Evolutionary conservation across 208 protist genomes (phyloP).

Genomic region (Herpetomonas muscarum): DNA sequence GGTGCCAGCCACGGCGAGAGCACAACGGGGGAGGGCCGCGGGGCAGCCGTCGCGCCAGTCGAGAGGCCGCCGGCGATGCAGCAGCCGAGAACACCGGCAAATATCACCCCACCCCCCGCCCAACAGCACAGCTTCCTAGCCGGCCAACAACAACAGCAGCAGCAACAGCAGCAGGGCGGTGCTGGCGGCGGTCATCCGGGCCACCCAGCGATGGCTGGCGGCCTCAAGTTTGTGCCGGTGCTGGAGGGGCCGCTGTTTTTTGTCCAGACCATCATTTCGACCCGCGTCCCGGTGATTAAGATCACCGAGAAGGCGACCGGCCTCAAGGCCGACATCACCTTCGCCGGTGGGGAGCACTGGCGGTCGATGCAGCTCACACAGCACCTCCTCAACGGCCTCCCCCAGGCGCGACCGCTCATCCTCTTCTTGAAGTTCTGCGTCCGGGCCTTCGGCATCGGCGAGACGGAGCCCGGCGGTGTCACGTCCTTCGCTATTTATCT

Average conservation of each 20-base stretch:
- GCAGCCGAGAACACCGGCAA: neutral
- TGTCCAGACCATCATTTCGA: constrained; percentile 74
- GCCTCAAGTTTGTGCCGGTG: constrained; percentile 38
- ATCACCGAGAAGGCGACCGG: constrained; percentile 57
- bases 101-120: neutral
- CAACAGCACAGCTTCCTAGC: neutral
- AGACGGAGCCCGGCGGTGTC: constrained; percentile 67
- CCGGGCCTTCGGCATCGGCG: constrained; percentile 48
- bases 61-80: too few species aligned
- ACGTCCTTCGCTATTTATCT: constrained; percentile 86
- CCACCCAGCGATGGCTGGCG: neutral
- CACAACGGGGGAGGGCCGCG: neutral
- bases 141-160: neutral
- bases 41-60: neutral
- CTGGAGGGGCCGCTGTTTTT: constrained; percentile 54
- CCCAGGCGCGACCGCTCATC: constrained; percentile 64
- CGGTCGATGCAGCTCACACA: constrained; percentile 78
- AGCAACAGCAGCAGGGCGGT: neutral
- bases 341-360: constrained; percentile 85
- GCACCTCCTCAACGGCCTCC: constrained; percentile 47
- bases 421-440: constrained; percentile 84
- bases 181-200: neutral
- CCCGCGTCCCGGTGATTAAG: constrained; percentile 84
- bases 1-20: neutral
- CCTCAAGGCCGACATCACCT: constrained; percentile 76